A percentile compares a stretch with the other conserved stretches of the same genome.
phyloP scores from a whole-genome alignment of 129 eudicot species.

The Arctium minus region DNA sequence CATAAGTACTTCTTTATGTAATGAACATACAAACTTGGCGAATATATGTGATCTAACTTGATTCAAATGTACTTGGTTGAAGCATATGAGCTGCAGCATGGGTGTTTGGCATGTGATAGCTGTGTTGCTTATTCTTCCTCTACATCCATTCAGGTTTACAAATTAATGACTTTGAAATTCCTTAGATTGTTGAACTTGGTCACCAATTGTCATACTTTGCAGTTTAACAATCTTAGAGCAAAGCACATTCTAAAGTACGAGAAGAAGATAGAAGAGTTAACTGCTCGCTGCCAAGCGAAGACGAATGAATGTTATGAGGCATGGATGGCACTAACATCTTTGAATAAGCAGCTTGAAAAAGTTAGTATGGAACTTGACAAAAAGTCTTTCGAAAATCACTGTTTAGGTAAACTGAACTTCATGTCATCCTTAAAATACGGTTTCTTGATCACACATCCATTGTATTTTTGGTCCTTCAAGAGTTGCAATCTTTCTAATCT shows the following conservation, averaged over 20 bases:
- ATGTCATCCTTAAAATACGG: neutral
- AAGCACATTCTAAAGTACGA: slow-evolving; percentile 32
- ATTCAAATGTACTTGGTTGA: neutral
- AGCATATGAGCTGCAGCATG: slow-evolving; percentile 17
- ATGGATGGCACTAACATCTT: slow-evolving; percentile 39
- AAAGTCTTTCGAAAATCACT: slow-evolving; percentile 26
- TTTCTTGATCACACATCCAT: neutral
- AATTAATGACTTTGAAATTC: neutral
- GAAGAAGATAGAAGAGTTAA: slow-evolving; percentile 47
- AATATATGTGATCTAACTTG: neutral
- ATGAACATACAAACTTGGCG: neutral
- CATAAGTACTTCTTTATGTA: neutral
- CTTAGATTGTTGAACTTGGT: neutral
- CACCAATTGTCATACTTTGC: neutral
- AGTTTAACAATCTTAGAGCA: slow-evolving; percentile 15
- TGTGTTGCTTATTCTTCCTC: slow-evolving; percentile 18
- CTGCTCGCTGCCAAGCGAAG: slow-evolving; percentile 25
- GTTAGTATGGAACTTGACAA: slow-evolving; percentile 38
- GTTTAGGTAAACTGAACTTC: slow-evolving; percentile 21
- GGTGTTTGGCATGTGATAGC: slow-evolving; percentile 7
- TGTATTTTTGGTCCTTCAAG: neutral
- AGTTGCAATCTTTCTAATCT: neutral
- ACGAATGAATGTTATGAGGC: slow-evolving; percentile 45
- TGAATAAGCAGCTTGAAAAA: slow-evolving; percentile 36
- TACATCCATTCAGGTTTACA: slow-evolving; percentile 17